Evolutionary conservation across 441 rosid genomes (phyloP), one percentile per base, ranked within the genome.

Genomic region (Populus hybrid): DNA sequence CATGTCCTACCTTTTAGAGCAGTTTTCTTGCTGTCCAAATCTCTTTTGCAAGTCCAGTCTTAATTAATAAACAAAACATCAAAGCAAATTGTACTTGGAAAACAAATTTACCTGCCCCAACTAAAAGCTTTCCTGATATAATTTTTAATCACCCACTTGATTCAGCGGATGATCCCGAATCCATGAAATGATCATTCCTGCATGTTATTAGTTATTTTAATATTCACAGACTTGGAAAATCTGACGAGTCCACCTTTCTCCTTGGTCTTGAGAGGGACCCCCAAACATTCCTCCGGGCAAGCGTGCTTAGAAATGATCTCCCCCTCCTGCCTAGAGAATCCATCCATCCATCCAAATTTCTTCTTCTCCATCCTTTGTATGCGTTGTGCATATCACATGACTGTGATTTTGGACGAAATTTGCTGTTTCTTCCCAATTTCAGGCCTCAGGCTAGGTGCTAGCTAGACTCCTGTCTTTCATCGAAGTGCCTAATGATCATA

Each of bases 91-190:
- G 81, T 73, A 68, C 69, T 84, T 81, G 14, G 78, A 68, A 80
- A 83, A 70, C 83, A 50, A 73, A 75, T 67, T 80, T 80, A 89
- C 90, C 92, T 88, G 89, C 90, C 75, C 89, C 90, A 86, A 86
- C 92, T 78, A 86, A 80, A 84, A 69, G 67, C 81, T 81, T 57
- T 82, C 87, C 85, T 80, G 82, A 85, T 79, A 14, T 79, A 77
- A 74, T 76, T 77, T 50, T 23, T 8, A 69, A 54, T 28, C 59
- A 76, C 61, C 84, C 84, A 74, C 86, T 83, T 72, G 65, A 73
- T 76, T 81, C 76, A 73, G 67, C 73, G 76, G 50, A 46, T 76
- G 76, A 21, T 46, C 70, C 63, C 57, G 70, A 83, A 70, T 57
- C 70, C 75, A 24, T 66, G 69, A 24, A 61, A 74, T 68, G 59